Evolutionary conservation across 1,284 basidiomycete genomes (phyloP), one percentile per base, ranked within the genome.

Genomic region (Phellopilus nigrolimitatus): DNA sequence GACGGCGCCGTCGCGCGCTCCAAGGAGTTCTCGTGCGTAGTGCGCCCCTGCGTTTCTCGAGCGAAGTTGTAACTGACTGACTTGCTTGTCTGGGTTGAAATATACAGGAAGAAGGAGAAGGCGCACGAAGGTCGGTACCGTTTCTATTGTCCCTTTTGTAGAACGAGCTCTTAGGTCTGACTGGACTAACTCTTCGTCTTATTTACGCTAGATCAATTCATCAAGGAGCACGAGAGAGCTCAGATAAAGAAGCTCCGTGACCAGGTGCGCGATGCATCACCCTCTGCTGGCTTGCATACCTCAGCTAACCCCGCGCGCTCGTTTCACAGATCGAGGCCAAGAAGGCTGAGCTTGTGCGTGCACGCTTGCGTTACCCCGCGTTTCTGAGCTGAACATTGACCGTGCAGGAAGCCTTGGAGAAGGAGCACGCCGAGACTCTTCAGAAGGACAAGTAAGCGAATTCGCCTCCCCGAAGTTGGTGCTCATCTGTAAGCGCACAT

Each of bases 91-190:
- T 38, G 22, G 24, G 31, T 40, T 13, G n/a, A 6, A 30, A 30
- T 12, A 34, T 61, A 44, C 63, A 88, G 85, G 60, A 80, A 80
- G 68, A 87, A 79, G 66, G 86, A 88, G 65, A 81, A 75, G 64
- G 86, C 84, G 13, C 77, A 85, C 54, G 85, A 88, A 71, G 78
- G 84, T 82, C 57, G 49, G 62, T 57, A 46, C 2, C 33, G 24
- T 17, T 28, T 10, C 3, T 22, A 25, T 6, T 22, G 17, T 3
- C n/a, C 3, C n/a, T 7, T 2, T 15, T 28, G 2, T 15, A 4
- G 42, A 7, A 37, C 34, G 24, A 17, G 10, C 25, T 4, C 27
- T 17, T 24, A 8, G 13, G 28, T 13, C 12, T 9, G 25, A 31
- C 4, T 33, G 25, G 6, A 17, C 49, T 28, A 51, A 25, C 37